These are phyloP conservation scores for Baudoinia panamericana DNA, from an alignment of 495 filamentous ascomycete genomes.

Conservation along the genomic window DNA sequence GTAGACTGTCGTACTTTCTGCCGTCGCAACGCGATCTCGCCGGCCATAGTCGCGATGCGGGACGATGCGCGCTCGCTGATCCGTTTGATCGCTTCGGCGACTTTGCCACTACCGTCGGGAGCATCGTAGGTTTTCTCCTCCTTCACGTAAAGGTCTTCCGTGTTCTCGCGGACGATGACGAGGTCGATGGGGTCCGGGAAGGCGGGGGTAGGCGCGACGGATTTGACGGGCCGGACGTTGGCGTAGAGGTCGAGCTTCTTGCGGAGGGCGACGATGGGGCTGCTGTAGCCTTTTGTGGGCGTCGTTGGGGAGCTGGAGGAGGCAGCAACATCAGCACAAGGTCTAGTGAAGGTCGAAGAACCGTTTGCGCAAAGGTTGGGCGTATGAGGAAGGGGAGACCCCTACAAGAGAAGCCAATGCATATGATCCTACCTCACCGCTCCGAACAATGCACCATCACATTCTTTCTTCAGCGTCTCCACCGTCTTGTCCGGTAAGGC, in stretches of 20 bases:
- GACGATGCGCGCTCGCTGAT: slow-evolving; percentile 72
- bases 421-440: slow-evolving; percentile 53
- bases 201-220: slow-evolving; percentile 40
- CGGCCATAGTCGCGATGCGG: slow-evolving; percentile 83
- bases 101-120: slow-evolving; percentile 49
- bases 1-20: slow-evolving; percentile 54
- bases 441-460: slow-evolving; percentile 92
- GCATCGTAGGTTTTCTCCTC: slow-evolving; percentile 73
- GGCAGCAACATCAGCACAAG: too few species aligned
- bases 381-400: not conserved
- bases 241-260: slow-evolving; percentile 92
- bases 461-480: slow-evolving; percentile 69
- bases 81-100: slow-evolving; percentile 95
- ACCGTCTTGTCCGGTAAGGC: slow-evolving; percentile 87
- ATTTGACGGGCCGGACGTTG: slow-evolving; percentile 94
- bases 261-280: slow-evolving; percentile 90
- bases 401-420: too few species aligned
- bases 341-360: too few species aligned
- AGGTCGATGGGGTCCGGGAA: slow-evolving; percentile 54
- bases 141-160: slow-evolving; percentile 97
- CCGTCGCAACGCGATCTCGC: slow-evolving; percentile 80
- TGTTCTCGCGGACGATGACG: slow-evolving; percentile 97
- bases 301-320: slow-evolving; percentile 57
- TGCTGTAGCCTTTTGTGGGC: slow-evolving; percentile 87
- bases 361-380: not conserved